Conservation (phyloP, 2,329 filamentous ascomycete species). For the Rutstroemia sp. region DNA sequence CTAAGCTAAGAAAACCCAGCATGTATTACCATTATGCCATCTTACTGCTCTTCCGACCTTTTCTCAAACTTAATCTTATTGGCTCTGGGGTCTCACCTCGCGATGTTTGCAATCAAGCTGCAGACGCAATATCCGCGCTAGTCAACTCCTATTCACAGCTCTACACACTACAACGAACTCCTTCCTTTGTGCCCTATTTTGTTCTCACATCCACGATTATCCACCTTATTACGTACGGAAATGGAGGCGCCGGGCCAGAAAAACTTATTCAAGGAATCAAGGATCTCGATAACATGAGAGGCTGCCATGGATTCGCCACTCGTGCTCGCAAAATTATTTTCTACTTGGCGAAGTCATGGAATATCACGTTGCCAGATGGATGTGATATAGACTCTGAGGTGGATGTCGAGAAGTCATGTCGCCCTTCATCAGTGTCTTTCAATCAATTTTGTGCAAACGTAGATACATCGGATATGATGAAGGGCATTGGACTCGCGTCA, state of each 20-base stretch:
- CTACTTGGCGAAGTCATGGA: slow-evolving; percentile 52
- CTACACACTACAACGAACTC: slow-evolving; percentile 28
- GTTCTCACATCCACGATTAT: slow-evolving; percentile 24
- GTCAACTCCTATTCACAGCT: slow-evolving; percentile 27
- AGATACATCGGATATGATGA: slow-evolving; percentile 27
- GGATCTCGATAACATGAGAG: slow-evolving; percentile 53
- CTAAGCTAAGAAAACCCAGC: slow-evolving; percentile 31
- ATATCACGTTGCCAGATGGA: slow-evolving; percentile 43
- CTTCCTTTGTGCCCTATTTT: slow-evolving; percentile 29
- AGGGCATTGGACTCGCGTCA: slow-evolving; percentile 9
- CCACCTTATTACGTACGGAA: slow-evolving; percentile 22
- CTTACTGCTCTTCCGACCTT: slow-evolving; percentile 65
- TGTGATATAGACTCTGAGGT: slow-evolving; percentile 29
- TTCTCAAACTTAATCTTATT: slow-evolving; percentile 32
- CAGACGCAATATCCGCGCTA: slow-evolving; percentile 30
- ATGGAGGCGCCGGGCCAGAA: slow-evolving; percentile 29
- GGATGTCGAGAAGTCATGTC: slow-evolving; percentile 9
- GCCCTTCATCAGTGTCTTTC: slow-evolving; percentile 10
- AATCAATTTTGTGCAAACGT: slow-evolving; percentile 25
- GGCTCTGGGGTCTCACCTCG: slow-evolving; percentile 24
- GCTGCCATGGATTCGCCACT: slow-evolving; percentile 28
- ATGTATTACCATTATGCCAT: slow-evolving; percentile 67
- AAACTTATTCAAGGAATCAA: slow-evolving; percentile 46
- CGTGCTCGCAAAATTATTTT: slow-evolving; percentile 39
- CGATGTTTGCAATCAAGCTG: slow-evolving; percentile 28